Evolutionary conservation across 495 filamentous ascomycete genomes (phyloP).

Genomic region (Aspergillus campestris): DNA sequence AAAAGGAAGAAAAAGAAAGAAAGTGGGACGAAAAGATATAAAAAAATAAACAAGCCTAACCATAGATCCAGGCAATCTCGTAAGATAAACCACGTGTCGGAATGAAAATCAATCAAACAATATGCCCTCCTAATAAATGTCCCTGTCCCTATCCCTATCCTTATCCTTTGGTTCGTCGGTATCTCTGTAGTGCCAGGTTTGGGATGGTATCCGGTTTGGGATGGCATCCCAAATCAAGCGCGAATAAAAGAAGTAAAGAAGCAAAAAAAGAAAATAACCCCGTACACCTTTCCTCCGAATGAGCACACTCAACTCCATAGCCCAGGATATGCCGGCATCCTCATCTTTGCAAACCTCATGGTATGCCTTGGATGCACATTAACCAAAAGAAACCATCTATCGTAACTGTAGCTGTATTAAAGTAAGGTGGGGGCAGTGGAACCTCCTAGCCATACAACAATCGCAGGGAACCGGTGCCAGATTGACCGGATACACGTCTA

Average conservation of each 20-base stretch:
- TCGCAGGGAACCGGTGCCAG: background rate
- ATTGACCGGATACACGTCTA: constrained; percentile 1
- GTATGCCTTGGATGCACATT: constrained; percentile 15
- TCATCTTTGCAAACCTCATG: too few relatives aligned
- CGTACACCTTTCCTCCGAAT: background rate
- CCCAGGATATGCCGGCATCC: background rate
- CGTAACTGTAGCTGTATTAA: constrained; percentile 20
- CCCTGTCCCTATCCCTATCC: too few relatives aligned
- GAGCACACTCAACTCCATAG: constrained; percentile 1
- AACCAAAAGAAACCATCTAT: constrained; percentile 31
- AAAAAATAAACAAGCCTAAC: background rate
- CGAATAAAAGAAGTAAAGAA: too few relatives aligned
- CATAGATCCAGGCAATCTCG: background rate
- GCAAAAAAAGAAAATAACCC: background rate
- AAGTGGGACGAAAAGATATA: background rate
- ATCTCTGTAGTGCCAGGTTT: too few relatives aligned
- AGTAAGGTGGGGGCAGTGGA: background rate
- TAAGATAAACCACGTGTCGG: background rate
- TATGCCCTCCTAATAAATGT: background rate
- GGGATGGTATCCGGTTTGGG: too few relatives aligned
- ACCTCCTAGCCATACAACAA: background rate
- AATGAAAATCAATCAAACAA: constrained; percentile 1
- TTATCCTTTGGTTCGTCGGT: too few relatives aligned
- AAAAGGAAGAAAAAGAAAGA: constrained; percentile 6
- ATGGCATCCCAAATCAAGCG: too few relatives aligned